Percentiles rank a stretch among this genome's conserved stretches.
Conservation (phyloP, 768 basidiomycete species). For the Rubroboletus pulcherrimus region DNA sequence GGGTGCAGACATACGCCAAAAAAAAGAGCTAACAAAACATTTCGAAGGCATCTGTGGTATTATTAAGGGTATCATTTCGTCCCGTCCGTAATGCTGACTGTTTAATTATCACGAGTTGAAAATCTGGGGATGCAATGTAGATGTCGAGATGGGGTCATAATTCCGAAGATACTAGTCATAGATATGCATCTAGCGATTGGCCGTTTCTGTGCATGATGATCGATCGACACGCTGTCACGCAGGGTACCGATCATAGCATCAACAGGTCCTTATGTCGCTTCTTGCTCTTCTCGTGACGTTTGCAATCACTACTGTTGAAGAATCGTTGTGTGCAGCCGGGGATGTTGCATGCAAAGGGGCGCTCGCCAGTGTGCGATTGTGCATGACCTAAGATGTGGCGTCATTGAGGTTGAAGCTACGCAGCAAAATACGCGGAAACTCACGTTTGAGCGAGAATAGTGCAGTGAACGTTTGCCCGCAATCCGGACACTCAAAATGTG, state of each 20-base stretch:
- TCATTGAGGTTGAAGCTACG: not conserved
- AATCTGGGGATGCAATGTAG: constrained; percentile 7
- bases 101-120: not conserved
- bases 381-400: constrained; percentile 21
- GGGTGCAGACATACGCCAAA: not conserved
- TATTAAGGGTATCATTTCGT: constrained; percentile 20
- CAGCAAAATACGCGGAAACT: constrained; percentile 1
- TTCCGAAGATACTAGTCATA: not conserved
- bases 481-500: constrained; percentile 14
- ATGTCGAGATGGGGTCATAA: constrained; percentile 8
- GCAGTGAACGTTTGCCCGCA: constrained; percentile 30
- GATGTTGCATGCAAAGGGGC: constrained; percentile 24
- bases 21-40: constrained; percentile 8
- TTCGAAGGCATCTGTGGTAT: constrained; percentile 14
- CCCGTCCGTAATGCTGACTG: constrained; percentile 1
- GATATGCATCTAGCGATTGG: constrained; percentile 1
- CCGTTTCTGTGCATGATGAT: constrained; percentile 11
- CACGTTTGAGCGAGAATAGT: constrained; percentile 31
- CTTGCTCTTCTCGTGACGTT: constrained; percentile 32
- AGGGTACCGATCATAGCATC: constrained; percentile 12
- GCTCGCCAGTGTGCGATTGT: constrained; percentile 29
- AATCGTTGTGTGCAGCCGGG: constrained; percentile 28
- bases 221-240: constrained; percentile 20
- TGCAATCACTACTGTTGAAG: constrained; percentile 33
- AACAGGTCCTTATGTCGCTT: constrained; percentile 28